Base-by-base conservation (phyloP, 2,329 filamentous ascomycete genomes). In the Neofusicoccum umdonicola region DNA sequence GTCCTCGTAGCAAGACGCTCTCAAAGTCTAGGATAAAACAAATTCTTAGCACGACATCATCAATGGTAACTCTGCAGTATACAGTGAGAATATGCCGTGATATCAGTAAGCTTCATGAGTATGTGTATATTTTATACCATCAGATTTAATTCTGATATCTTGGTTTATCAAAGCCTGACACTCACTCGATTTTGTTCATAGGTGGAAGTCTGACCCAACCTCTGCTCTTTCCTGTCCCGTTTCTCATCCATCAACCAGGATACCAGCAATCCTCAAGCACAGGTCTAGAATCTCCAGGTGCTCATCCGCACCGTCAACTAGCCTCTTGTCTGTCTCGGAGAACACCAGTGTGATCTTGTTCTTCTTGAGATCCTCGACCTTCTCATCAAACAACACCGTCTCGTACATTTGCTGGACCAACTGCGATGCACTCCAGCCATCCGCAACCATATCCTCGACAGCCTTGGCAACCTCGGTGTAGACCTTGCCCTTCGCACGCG, bases 391-490 rank as follows among this genome's bases (percentile, higher is more conserved):
- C 34, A 97, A 85, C 42, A 98, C 81, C 31, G 85, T 83, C 77
- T 95, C 90, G 73, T 97, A 98, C 47, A 97, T 81, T 84, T 97
- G 93, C 17, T 85, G 82, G 42, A 98, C 84, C 31, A 97, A 87
- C 78, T 98, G 95, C 6, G 89, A 88, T 27, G 94, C 95, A 76
- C 93, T 97, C 94, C 95, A 99, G 8, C 95, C 95, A 79, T 98
- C 95, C 0, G 94, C 94, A 52, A 98, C 89, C 82, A 99, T 88
- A 68, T 97, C 90, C 71, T 93, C 91, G 4, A 98, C 90, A 5
- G 92, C 88, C 68, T 87, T 88, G 0, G 92, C 88, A 15, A 99
- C 86, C 12, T 85, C 84, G 66, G 88, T 84, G 73, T 96, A 99
- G 0, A 87, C 83, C 13, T 85, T 83, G 0, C 85, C 70, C 11